Evolutionary conservation across 2,329 filamentous ascomycete genomes (phyloP).

Genomic region (Juglanconis sp.): DNA sequence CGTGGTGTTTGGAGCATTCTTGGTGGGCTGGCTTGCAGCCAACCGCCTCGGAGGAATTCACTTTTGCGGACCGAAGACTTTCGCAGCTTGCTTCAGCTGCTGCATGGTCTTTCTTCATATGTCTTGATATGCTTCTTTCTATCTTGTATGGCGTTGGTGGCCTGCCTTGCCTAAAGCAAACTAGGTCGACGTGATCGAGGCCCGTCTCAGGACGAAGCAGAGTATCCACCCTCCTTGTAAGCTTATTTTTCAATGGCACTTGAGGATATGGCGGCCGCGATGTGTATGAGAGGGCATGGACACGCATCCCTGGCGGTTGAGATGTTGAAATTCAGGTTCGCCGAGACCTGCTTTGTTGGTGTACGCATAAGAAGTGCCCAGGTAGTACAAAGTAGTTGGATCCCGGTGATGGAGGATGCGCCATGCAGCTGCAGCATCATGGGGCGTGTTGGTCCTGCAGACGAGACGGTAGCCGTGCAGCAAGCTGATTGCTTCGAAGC

Average conservation of each 20-base stretch:
- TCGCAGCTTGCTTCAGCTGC: no score
- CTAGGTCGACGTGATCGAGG: background rate
- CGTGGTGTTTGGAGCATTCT: no score
- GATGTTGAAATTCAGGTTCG: no score
- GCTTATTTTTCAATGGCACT: background rate
- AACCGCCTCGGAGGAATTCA: no score
- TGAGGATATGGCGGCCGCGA: background rate
- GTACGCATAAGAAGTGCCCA: background rate
- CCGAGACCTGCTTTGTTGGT: background rate
- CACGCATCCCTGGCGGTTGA: background rate
- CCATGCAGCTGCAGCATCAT: background rate
- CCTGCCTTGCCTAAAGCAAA: background rate
- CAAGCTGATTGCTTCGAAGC: background rate
- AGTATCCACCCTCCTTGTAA: background rate
- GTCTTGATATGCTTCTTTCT: no score
- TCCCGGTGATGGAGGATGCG: background rate
- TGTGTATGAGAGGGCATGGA: background rate
- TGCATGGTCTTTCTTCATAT: background rate
- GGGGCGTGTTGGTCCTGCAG: background rate
- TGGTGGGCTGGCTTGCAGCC: no score
- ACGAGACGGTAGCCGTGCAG: background rate
- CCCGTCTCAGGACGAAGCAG: background rate
- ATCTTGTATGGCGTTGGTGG: no score
- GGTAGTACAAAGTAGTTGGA: background rate
- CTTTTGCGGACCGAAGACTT: no score